A percentile compares a stretch with the other conserved stretches of the same genome.
phyloP scores from a whole-genome alignment of 129 eudicot genomes.

The Dittrichia graveolens region DNA sequence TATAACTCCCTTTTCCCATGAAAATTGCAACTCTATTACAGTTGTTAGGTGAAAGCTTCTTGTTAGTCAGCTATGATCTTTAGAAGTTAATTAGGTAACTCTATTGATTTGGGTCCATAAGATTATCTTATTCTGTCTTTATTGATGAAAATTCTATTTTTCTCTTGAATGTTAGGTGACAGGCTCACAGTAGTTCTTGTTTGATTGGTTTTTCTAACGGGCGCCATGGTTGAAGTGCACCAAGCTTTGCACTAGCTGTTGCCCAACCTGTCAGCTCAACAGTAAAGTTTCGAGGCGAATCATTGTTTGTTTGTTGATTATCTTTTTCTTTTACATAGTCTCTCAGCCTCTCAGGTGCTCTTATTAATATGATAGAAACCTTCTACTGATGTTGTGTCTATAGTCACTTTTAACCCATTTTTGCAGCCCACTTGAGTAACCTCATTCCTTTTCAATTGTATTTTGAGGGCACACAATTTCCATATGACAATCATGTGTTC shows the following conservation, averaged over 20 bases:
- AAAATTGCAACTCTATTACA: background rate
- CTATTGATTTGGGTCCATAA: too few relatives aligned
- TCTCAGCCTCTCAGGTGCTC: constrained; percentile 33
- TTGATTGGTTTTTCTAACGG: constrained; percentile 25
- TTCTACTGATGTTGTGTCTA: constrained; percentile 44
- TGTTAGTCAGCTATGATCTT: too few relatives aligned
- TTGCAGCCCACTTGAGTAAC: constrained; percentile 85
- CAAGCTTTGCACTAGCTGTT: constrained; percentile 18
- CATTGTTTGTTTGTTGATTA: constrained; percentile 16
- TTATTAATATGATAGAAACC: constrained; percentile 34
- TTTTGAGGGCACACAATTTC: constrained; percentile 43
- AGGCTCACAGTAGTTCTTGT: constrained; percentile 26
- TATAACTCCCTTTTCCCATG: background rate
- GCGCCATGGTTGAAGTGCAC: constrained; percentile 35
- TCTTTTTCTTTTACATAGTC: constrained; percentile 15
- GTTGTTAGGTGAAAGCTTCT: too few relatives aligned
- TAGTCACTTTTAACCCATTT: constrained; percentile 54
- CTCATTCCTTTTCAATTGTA: constrained; percentile 36
- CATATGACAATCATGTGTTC: constrained; percentile 43
- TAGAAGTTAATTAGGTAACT: too few relatives aligned
- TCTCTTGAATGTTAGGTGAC: constrained; percentile 9
- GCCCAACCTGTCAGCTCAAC: constrained; percentile 42
- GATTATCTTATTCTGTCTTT: background rate
- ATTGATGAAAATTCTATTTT: background rate
- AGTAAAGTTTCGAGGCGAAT: constrained; percentile 12